Base-by-base conservation (phyloP, 305 asterid genomes). In the Fraxinus albicans region DNA sequence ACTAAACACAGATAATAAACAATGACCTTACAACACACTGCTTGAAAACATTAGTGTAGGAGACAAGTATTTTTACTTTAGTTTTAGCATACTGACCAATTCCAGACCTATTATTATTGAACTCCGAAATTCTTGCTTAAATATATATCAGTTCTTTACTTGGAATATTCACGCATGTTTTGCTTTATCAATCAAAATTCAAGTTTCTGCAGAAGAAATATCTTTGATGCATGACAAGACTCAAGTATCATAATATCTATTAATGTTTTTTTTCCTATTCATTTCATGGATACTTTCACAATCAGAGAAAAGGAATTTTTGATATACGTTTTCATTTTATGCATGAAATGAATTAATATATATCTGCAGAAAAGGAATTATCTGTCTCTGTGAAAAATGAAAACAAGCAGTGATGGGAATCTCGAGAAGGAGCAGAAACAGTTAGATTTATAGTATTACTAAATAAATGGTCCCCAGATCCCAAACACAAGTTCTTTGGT, bases 391-490 rank as follows among this genome's bases (percentile, higher is more conserved):
- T 73, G 31, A 73, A 58, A 77, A 67, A 83, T 79, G 65, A 21
- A 70, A 70, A 87, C 79, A 78, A 76, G 83, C 80, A 85, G 89
- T 67, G 85, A 78, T 85, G 86, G 76, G 85, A 84, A 85, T 86
- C 84, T 85, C 89, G 80, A 86, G 90, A 81, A 77, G 33, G 47
- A 19, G 53, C 53, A 73, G 78, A 73, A 72, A 83, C 86, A 85
- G 90, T 85, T 84, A 81, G 87, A 88, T 86, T 80, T 44, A 58
- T 72, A 73, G 76, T 85, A 84, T 84, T 89, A 87, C 72, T 8
- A 83, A 81, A 82, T 85, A 44, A 88, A 90, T 89, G 94, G 94
- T 92, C 94, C 92, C 87, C 79, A 75, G 83, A 88, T 88, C 91
- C 90, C 82, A 88, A 90, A 86, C 88, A 83, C 63, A 77, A 69